Evolutionary conservation across 352 stramenopile species (phyloP).

Genomic region (Globisporangium middletonii): DNA sequence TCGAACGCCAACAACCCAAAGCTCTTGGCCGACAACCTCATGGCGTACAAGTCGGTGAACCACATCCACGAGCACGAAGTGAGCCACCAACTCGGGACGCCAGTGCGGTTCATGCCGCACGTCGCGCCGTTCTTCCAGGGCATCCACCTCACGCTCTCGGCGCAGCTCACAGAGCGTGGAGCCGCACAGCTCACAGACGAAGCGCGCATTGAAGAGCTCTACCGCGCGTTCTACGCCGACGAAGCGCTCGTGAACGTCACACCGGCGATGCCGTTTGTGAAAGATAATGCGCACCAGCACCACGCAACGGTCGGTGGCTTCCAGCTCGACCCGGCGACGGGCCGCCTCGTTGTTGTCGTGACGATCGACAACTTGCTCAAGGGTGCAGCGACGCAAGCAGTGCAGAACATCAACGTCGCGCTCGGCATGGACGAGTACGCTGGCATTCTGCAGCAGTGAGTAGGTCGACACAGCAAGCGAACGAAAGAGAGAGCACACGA

Average conservation of each 20-base stretch:
- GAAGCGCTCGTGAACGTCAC: conserved; percentile 86
- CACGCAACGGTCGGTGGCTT: conserved; percentile 84
- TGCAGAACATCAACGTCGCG: conserved; percentile 95
- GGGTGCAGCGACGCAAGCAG: conserved; percentile 88
- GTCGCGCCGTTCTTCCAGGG: conserved; percentile 92
- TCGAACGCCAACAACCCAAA: conserved; percentile 80
- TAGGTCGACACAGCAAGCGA: background rate
- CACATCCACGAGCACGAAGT: conserved; percentile 89
- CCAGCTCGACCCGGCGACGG: conserved; percentile 80
- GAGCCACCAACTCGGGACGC: conserved; percentile 73
- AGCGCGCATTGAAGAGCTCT: conserved; percentile 67
- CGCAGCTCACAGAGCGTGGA: conserved; percentile 53
- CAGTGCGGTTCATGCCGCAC: conserved; percentile 92
- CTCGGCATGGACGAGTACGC: conserved; percentile 87
- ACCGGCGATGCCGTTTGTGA: conserved; percentile 61
- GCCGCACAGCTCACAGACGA: conserved; percentile 49
- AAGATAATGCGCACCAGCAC: conserved; percentile 68
- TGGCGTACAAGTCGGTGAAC: conserved; percentile 88
- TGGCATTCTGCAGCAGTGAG: conserved; percentile 34
- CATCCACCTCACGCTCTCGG: conserved; percentile 89
- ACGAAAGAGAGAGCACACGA: background rate
- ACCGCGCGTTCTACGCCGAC: conserved; percentile 72
- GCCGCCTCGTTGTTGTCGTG: conserved; percentile 80
- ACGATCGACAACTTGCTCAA: conserved; percentile 95
- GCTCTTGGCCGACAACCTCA: conserved; percentile 81